phyloP scores from a whole-genome alignment of 441 rosid species.

The Erodium texanum region DNA sequence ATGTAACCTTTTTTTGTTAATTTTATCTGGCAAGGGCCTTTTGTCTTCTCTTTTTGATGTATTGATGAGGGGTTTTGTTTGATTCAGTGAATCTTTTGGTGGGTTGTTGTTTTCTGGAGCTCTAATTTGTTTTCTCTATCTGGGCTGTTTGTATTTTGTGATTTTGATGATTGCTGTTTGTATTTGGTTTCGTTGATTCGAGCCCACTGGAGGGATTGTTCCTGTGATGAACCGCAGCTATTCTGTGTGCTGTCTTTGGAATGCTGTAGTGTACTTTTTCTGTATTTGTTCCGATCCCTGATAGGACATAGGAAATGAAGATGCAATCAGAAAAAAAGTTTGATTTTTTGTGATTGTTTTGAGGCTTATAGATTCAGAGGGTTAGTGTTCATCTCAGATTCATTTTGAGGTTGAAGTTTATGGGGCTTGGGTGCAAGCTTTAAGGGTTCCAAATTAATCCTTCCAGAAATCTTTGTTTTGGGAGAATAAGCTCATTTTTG shows the following conservation, averaged over 20 bases:
- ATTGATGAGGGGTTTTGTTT: not conserved
- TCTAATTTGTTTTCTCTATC: conserved; percentile 2
- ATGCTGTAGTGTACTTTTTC: no score
- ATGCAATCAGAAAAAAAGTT: not conserved
- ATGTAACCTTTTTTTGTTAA: not conserved
- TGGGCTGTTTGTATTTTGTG: not conserved
- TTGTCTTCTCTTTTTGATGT: not conserved
- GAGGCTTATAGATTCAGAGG: no score
- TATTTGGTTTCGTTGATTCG: not conserved
- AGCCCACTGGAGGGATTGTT: not conserved
- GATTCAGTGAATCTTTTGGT: not conserved
- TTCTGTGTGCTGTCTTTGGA: no score
- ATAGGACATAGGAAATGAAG: conserved; percentile 6
- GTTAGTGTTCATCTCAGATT: not conserved
- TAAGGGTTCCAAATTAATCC: not conserved
- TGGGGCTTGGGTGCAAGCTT: not conserved
- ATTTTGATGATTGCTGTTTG: not conserved
- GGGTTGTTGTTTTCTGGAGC: not conserved
- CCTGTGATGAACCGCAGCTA: no score
- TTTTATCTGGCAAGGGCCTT: not conserved
- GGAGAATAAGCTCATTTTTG: not conserved
- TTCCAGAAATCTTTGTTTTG: not conserved
- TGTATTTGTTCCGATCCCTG: no score
- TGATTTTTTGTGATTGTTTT: no score
- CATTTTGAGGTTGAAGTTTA: not conserved